A percentile compares a stretch with the other conserved stretches of the same genome.
Conservation (phyloP, 140 eudicot species). For the Erigeron philadelphicus region DNA sequence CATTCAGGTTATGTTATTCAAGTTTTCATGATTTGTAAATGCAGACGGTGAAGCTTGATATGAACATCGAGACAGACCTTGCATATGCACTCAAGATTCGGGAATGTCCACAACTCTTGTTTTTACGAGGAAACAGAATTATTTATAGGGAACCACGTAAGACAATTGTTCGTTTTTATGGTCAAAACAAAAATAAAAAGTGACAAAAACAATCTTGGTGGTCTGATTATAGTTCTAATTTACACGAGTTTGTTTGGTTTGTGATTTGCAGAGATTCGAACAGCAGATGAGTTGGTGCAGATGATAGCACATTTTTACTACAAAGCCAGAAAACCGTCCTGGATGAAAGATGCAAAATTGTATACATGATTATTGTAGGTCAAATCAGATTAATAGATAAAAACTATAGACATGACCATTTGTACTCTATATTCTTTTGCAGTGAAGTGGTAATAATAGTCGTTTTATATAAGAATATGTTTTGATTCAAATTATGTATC, state of each 20-base stretch:
- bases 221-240: neutral
- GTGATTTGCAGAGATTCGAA: slow-evolving; percentile 26
- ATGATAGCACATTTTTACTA: slow-evolving; percentile 88
- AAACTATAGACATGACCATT: neutral
- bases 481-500: neutral
- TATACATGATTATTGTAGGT: slow-evolving; percentile 10
- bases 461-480: too few species aligned
- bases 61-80: slow-evolving; percentile 86
- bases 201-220: neutral
- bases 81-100: slow-evolving; percentile 80
- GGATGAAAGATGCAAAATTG: slow-evolving; percentile 43
- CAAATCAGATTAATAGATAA: neutral
- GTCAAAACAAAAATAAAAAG: neutral
- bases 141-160: slow-evolving; percentile 73
- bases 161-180: neutral
- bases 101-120: slow-evolving; percentile 85
- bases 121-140: slow-evolving; percentile 75
- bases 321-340: slow-evolving; percentile 80
- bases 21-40: slow-evolving; percentile 6
- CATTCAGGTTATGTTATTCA: neutral
- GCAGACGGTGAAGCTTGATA: slow-evolving; percentile 89
- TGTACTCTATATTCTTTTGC: too few species aligned
- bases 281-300: slow-evolving; percentile 83
- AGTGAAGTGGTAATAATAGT: slow-evolving; percentile 35
- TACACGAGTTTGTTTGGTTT: neutral